A percentile compares a stretch with the other conserved stretches of the same genome.
Evolutionary conservation across 2,329 filamentous ascomycete genomes (phyloP).

Genomic region (Davidsoniella australis): DNA sequence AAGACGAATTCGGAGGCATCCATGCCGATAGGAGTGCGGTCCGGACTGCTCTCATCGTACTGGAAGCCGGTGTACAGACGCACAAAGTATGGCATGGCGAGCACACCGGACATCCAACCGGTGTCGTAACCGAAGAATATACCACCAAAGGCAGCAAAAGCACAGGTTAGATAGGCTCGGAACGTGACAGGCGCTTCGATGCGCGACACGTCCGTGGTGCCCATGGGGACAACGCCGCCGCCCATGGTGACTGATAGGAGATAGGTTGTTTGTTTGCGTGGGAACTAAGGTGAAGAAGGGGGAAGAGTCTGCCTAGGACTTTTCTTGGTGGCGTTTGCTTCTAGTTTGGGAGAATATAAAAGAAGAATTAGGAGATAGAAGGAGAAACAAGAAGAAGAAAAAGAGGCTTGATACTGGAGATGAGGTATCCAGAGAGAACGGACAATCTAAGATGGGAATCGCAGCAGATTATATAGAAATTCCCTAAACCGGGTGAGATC

Average conservation of each 20-base stretch:
- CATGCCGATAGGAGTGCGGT: conserved; percentile 24
- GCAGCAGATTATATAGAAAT: no score
- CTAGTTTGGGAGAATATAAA: neutral
- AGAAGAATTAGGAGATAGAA: neutral
- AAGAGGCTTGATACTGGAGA: no score
- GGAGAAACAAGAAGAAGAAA: neutral
- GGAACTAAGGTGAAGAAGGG: neutral
- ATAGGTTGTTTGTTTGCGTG: neutral
- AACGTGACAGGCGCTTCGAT: conserved; percentile 53
- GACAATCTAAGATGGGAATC: no score
- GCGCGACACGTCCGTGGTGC: conserved; percentile 34
- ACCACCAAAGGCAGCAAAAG: conserved; percentile 53
- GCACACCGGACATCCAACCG: conserved; percentile 54
- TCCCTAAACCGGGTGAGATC: no score
- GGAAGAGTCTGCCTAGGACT: neutral
- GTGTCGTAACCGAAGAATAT: conserved; percentile 71
- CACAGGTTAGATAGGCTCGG: conserved; percentile 53
- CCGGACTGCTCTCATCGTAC: conserved; percentile 23
- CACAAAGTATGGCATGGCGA: conserved; percentile 35
- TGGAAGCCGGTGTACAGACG: conserved; percentile 21
- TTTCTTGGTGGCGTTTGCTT: no score
- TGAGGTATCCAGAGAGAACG: no score
- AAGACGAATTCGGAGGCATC: conserved; percentile 15
- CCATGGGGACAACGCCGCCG: conserved; percentile 11
- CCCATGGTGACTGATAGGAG: neutral